Conservation (phyloP, 495 filamentous ascomycete genomes). For the Trichocladium antarcticum region DNA sequence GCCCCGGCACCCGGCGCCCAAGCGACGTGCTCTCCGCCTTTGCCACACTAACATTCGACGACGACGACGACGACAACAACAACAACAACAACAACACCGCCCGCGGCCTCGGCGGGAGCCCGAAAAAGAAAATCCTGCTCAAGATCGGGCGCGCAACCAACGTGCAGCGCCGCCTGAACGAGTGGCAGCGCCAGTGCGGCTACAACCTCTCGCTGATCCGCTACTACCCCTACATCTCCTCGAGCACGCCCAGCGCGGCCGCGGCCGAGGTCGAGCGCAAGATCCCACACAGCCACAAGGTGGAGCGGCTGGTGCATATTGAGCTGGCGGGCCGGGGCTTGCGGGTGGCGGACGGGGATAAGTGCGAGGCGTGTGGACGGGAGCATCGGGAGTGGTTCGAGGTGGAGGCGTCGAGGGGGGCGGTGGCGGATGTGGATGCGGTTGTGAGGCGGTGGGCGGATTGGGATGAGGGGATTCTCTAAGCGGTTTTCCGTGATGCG, state of each 20-base stretch:
- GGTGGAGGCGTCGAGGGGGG: constrained; percentile 61
- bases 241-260: constrained; percentile 20
- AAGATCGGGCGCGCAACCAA: constrained; percentile 91
- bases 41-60: constrained; percentile 19
- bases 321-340: constrained; percentile 65
- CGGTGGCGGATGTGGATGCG: constrained; percentile 67
- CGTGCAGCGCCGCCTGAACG: constrained; percentile 78
- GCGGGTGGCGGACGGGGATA: constrained; percentile 41
- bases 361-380: constrained; percentile 70
- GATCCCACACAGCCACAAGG: constrained; percentile 75
- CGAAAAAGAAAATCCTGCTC: constrained; percentile 50
- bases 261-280: constrained; percentile 35
- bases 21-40: constrained; percentile 58
- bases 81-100: neutral
- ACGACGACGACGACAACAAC: neutral
- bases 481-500: constrained; percentile 1
- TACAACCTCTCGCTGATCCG: constrained; percentile 76
- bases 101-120: constrained; percentile 3
- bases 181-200: constrained; percentile 88
- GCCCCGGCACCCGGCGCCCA: constrained; percentile 43
- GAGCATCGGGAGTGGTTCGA: constrained; percentile 96
- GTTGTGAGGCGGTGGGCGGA: constrained; percentile 75
- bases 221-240: constrained; percentile 77
- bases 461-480: constrained; percentile 57
- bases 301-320: constrained; percentile 83